Conservation (phyloP, 139 green algal species). For the Gonium pectorale region DNA sequence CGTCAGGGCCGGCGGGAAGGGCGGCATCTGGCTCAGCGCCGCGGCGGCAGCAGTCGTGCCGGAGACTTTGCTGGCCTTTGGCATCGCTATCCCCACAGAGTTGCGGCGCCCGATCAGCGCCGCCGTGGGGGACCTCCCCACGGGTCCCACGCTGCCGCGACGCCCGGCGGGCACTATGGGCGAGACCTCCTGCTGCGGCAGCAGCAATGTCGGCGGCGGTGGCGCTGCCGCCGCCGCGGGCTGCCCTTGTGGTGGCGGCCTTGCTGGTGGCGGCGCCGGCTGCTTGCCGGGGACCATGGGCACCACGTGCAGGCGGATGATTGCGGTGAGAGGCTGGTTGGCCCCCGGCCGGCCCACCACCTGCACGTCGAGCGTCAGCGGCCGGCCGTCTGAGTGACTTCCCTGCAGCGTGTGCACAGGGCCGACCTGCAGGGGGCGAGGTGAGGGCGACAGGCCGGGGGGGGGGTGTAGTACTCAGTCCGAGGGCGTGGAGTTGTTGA, state of each 20-base stretch:
- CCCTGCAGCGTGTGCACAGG: slow-evolving; percentile 3
- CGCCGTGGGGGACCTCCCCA: no score
- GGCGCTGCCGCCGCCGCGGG: not conserved
- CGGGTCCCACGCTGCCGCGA: no score
- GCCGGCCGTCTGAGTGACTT: not conserved
- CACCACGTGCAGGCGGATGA: not conserved
- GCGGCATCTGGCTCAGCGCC: not conserved
- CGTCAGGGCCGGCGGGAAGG: not conserved
- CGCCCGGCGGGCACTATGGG: no score
- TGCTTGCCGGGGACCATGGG: not conserved
- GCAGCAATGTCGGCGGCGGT: not conserved
- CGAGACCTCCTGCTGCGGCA: no score
- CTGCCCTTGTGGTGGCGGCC: not conserved
- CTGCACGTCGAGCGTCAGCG: slow-evolving; percentile 17
- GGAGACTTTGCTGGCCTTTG: not conserved
- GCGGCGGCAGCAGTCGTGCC: not conserved
- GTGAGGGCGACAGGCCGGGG: no score
- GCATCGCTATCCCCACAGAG: not conserved
- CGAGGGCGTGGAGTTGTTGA: no score
- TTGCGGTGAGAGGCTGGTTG: slow-evolving; percentile 4
- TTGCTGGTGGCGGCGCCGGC: not conserved
- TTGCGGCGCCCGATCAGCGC: no score
- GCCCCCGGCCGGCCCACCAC: slow-evolving; percentile 18
- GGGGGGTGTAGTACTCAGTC: no score
- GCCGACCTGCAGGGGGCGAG: slow-evolving; percentile 6